phyloP scores from a whole-genome alignment of 1,284 basidiomycete species.

The Leccinum solheimii region DNA sequence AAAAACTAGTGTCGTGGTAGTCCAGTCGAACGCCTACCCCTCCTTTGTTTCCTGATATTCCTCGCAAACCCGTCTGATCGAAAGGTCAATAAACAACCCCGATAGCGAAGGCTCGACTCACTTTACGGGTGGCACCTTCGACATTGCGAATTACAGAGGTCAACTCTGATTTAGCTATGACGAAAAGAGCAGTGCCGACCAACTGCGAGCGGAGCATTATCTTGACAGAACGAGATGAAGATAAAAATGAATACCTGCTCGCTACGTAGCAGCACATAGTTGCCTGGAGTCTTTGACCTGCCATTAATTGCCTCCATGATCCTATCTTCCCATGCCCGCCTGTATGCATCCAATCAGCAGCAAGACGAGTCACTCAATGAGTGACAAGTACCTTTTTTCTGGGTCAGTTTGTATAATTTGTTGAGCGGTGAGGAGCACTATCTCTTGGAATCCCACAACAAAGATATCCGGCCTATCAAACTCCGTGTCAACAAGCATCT shows the following conservation, averaged over 20 bases:
- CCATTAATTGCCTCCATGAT: slow-evolving; percentile 79
- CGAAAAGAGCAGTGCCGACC: slow-evolving; percentile 90
- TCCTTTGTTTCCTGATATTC: slow-evolving; percentile 97
- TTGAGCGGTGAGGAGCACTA: slow-evolving; percentile 94
- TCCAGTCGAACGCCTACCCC: slow-evolving; percentile 87
- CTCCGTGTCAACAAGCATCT: slow-evolving; percentile 4
- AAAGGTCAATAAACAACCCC: slow-evolving; percentile 3
- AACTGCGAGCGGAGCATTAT: slow-evolving; percentile 51
- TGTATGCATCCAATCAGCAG: slow-evolving; percentile 33
- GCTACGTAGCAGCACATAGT: slow-evolving; percentile 87
- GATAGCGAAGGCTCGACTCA: slow-evolving; percentile 28
- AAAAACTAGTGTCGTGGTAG: slow-evolving; percentile 76
- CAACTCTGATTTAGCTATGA: slow-evolving; percentile 80
- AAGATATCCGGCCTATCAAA: slow-evolving; percentile 80
- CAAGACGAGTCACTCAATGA: not conserved
- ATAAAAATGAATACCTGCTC: slow-evolving; percentile 65
- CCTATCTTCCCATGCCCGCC: slow-evolving; percentile 83
- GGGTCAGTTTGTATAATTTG: slow-evolving; percentile 97
- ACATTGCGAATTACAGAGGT: slow-evolving; percentile 84
- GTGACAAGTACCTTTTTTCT: slow-evolving; percentile 69
- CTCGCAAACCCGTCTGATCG: slow-evolving; percentile 86
- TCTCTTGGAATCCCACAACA: slow-evolving; percentile 95
- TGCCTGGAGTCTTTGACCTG: slow-evolving; percentile 62
- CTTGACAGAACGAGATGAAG: not conserved
- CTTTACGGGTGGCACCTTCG: slow-evolving; percentile 91